Conservation (phyloP, 768 basidiomycete species). For the Leccinum subtestaceum region DNA sequence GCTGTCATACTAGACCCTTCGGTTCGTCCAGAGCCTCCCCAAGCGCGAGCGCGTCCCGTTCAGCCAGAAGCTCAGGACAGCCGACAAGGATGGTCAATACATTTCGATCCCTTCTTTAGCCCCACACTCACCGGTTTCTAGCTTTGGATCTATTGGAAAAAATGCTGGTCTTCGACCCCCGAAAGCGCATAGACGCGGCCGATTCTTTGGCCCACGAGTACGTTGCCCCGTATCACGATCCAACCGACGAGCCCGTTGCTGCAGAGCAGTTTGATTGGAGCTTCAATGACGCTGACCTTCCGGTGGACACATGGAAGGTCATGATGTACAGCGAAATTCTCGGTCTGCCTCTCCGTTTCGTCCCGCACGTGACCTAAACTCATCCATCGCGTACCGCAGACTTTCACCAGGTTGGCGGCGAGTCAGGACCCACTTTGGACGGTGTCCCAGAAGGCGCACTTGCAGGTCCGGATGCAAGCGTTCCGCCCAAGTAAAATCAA, state of each 20-base stretch:
- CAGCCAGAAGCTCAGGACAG: slow-evolving; percentile 85
- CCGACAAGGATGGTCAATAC: slow-evolving; percentile 78
- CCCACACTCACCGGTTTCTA: slow-evolving; percentile 28
- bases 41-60: slow-evolving; percentile 96
- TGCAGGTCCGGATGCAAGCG: slow-evolving; percentile 52
- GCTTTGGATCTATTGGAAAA: slow-evolving; percentile 95
- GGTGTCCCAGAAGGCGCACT: slow-evolving; percentile 60
- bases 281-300: slow-evolving; percentile 98
- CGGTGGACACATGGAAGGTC: slow-evolving; percentile 99
- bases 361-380: neutral
- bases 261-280: slow-evolving; percentile 97
- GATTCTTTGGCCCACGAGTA: slow-evolving; percentile 91
- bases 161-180: slow-evolving; percentile 98
- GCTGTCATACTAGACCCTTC: slow-evolving; percentile 68
- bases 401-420: slow-evolving; percentile 76
- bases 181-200: slow-evolving; percentile 93
- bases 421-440: slow-evolving; percentile 34
- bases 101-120: neutral
- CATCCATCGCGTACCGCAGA: slow-evolving; percentile 40
- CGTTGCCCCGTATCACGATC: slow-evolving; percentile 96
- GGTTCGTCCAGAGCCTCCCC: slow-evolving; percentile 97
- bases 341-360: slow-evolving; percentile 48
- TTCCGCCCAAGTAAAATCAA: slow-evolving; percentile 14
- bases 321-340: slow-evolving; percentile 99
- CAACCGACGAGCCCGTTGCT: slow-evolving; percentile 94